Conservation (phyloP, 2,329 filamentous ascomycete species). For the Penicillium sp. region DNA sequence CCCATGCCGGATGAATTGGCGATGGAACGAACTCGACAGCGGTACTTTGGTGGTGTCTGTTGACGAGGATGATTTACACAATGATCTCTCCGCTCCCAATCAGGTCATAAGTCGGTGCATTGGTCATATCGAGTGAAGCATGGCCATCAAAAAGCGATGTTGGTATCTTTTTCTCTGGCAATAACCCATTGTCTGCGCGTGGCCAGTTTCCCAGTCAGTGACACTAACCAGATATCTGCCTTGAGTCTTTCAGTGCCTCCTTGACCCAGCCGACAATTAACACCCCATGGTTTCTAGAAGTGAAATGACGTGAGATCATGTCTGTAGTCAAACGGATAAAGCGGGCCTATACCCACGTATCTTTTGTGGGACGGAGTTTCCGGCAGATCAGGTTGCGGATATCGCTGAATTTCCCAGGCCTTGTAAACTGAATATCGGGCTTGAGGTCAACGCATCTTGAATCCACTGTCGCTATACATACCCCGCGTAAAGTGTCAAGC, state of each 20-base stretch:
- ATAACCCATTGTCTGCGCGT: conserved; percentile 46
- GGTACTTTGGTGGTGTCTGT: conserved; percentile 34
- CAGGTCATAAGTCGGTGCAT: not conserved
- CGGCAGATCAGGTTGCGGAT: too few relatives aligned
- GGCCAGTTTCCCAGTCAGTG: conserved; percentile 41
- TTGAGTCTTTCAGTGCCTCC: conserved; percentile 43
- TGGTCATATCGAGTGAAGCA: not conserved
- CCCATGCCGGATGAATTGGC: conserved; percentile 42
- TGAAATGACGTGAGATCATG: too few relatives aligned
- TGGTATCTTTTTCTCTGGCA: conserved; percentile 20
- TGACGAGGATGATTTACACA: not conserved
- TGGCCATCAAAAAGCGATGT: not conserved
- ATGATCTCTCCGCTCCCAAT: not conserved
- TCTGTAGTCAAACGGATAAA: too few relatives aligned
- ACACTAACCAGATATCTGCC: conserved; percentile 37
- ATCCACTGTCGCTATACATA: too few relatives aligned
- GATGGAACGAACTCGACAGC: conserved; percentile 46
- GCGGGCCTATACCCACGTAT: too few relatives aligned
- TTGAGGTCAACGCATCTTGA: too few relatives aligned
- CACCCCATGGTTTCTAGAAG: conserved; percentile 45
- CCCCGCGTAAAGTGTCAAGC: too few relatives aligned
- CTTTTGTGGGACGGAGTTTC: too few relatives aligned
- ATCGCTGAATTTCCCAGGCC: too few relatives aligned
- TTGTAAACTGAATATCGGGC: too few relatives aligned
- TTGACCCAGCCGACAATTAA: conserved; percentile 48